phyloP scores from a whole-genome alignment of 2,329 filamentous ascomycete species.

The Claviceps sp. region DNA sequence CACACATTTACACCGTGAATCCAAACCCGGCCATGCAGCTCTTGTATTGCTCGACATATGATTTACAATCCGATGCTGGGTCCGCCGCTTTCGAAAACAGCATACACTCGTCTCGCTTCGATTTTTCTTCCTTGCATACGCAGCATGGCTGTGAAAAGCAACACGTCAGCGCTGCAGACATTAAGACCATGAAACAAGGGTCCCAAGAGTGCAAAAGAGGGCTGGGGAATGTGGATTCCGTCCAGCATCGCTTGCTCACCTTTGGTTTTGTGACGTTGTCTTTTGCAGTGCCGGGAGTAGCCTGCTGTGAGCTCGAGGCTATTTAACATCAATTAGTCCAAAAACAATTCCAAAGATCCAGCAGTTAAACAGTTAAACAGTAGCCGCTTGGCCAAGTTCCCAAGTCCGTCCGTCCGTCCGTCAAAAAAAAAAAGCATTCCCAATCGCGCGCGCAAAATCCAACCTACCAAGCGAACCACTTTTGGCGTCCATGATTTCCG shows the following conservation, averaged over 20 bases:
- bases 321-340: too few relatives aligned
- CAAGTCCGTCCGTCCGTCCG: too few relatives aligned
- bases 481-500: slow-evolving; percentile 20
- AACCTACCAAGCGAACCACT: slow-evolving; percentile 14
- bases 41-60: slow-evolving; percentile 73
- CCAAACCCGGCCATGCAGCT: slow-evolving; percentile 88
- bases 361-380: too few relatives aligned
- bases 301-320: slow-evolving; percentile 6
- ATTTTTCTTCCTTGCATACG: slow-evolving; percentile 93
- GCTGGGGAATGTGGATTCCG: too few relatives aligned
- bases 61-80: slow-evolving; percentile 70
- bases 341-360: too few relatives aligned
- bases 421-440: too few relatives aligned
- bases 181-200: too few relatives aligned
- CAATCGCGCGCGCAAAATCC: not conserved
- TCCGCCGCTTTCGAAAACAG: slow-evolving; percentile 81
- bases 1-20: slow-evolving; percentile 48
- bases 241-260: slow-evolving; percentile 15
- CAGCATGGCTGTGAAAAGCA: slow-evolving; percentile 66
- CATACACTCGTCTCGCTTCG: slow-evolving; percentile 93
- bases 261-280: slow-evolving; percentile 28
- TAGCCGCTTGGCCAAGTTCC: too few relatives aligned
- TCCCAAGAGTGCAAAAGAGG: too few relatives aligned
- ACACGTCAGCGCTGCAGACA: not conserved
- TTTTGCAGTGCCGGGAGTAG: slow-evolving; percentile 17